Conservation (phyloP, 2,329 filamentous ascomycete species). For the Aspergillus sp. region DNA sequence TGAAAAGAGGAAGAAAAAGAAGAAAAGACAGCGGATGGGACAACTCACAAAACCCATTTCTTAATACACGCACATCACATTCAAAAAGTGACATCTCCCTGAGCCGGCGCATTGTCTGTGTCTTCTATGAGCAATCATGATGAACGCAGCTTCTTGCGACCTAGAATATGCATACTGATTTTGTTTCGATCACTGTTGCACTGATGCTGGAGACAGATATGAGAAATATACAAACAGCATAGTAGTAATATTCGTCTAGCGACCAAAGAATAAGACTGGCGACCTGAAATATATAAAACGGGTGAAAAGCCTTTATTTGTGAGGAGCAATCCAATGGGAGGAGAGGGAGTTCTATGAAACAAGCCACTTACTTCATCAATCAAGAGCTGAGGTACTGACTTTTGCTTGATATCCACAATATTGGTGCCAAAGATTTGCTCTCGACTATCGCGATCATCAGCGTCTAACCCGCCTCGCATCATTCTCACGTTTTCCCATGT, state of each 20-base stretch:
- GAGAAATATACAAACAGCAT: constrained; percentile 86
- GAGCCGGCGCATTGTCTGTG: constrained; percentile 76
- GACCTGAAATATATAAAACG: constrained; percentile 97
- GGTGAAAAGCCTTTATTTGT: constrained; percentile 67
- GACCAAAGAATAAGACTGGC: constrained; percentile 94
- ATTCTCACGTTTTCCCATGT: constrained; percentile 71
- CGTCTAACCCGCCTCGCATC: constrained; percentile 73
- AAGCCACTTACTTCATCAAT: constrained; percentile 65
- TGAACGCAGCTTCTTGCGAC: neutral
- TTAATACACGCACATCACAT: constrained; percentile 86
- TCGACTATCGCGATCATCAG: constrained; percentile 76
- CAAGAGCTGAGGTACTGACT: constrained; percentile 72
- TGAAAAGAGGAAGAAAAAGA: neutral
- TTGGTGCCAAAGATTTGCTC: constrained; percentile 86
- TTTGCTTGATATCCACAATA: constrained; percentile 87
- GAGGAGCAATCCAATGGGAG: constrained; percentile 4
- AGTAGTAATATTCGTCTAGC: constrained; percentile 94
- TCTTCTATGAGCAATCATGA: constrained; percentile 10
- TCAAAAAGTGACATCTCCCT: constrained; percentile 91
- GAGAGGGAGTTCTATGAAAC: neutral
- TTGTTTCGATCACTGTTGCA: constrained; percentile 83
- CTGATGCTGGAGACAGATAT: constrained; percentile 91
- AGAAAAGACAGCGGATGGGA: neutral
- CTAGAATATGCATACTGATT: constrained; percentile 51
- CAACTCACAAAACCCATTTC: constrained; percentile 80